Base-by-base conservation (phyloP, 495 filamentous ascomycete species). In the Copromyces sp. region DNA sequence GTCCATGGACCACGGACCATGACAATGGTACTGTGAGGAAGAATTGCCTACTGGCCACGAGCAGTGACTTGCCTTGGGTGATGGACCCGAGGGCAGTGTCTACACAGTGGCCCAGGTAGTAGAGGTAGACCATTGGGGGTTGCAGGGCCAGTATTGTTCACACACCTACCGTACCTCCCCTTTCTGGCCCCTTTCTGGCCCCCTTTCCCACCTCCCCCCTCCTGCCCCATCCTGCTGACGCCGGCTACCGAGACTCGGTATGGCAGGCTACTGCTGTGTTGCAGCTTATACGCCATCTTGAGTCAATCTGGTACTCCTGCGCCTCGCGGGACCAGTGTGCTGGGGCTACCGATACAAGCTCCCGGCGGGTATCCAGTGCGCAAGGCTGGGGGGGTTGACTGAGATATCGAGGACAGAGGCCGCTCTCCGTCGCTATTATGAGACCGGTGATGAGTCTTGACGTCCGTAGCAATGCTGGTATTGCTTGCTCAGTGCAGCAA, bases 241-340 rank as follows among this genome's bases (percentile, higher is more conserved):
- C 72, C 38, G 69, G 70, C 68, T 75, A 65, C 77, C 77, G 77
- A 79, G 77, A 80, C 78, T 69, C 41, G 71, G 70, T 69, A 75
- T 77, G 75, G 73, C 72, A 70, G 68, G 73, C 45, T 24, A 17
- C 74, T 77, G 79, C 73, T 73, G 78, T 80, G 78, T 68, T 69
- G 69, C 76, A 39, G 69, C 39, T 65, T 47, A 75, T 78, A 74
- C 79, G 77, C 74, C 74, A 81, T 80, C 78, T 78, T 71, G 74
- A 75, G 73, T 75, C 76, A 77, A 80, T 81, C 79, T 81, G 73
- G 79, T 81, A 75, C 74, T 75, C 76, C 78, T 69, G 45, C 69
- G 74, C 74, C 74, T 74, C 73, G 71, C 69, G 75, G 75, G 47
- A 75, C 75, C 71, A 73, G 72, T 76, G 75, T 74, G 70, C 76